Base-by-base conservation (phyloP, 164 flowering plant species). In the Liriodendron chinense region DNA sequence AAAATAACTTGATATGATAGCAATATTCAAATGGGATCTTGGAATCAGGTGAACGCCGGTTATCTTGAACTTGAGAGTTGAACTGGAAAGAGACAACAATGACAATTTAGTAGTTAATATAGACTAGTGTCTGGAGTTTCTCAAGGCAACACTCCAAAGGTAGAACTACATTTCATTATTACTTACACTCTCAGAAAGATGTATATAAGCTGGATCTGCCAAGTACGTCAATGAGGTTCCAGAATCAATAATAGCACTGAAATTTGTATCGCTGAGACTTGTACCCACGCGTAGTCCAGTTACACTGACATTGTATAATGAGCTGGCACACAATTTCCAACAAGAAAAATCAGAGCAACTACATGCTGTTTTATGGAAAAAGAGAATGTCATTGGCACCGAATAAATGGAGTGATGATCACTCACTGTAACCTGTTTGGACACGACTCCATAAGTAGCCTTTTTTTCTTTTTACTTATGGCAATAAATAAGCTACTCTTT, bases 201-300 rank as follows among this genome's bases (percentile, higher is more conserved):
- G 74, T 6, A 89, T 78, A 76, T 94, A 96, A 70, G 91, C 89
- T 48, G 99, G 98, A 73, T 96, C 93, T 64, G 79, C 87, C 75
- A 96, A 81, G 81, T 85, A 88, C 47, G 99, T 92, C 79, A 91
- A 93, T 7, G 99, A 94, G 76, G 99, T 88, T 21, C 99, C 98
- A 23, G 98, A 81, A 84, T 94, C 97, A 76, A 94, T 85, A 65
- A 93, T 81, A 64, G 97, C 97, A 81, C 48, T 66, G 67, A 94
- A 84, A 59, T 74, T 79, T 61, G 85, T 50, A 82, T 85, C 74
- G 14, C 77, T 73, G 56, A 34, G 73, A 47, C 70, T 85, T 34
- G 64, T 76, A 24, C 87, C 97, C 73, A 94, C 92, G 25, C 0
- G 81, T 13, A 89, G 70, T 72, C 84, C 84, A 77, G 88, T 87